Base-by-base conservation (phyloP, 2,329 filamentous ascomycete genomes). In the Trichoderma sp. region DNA sequence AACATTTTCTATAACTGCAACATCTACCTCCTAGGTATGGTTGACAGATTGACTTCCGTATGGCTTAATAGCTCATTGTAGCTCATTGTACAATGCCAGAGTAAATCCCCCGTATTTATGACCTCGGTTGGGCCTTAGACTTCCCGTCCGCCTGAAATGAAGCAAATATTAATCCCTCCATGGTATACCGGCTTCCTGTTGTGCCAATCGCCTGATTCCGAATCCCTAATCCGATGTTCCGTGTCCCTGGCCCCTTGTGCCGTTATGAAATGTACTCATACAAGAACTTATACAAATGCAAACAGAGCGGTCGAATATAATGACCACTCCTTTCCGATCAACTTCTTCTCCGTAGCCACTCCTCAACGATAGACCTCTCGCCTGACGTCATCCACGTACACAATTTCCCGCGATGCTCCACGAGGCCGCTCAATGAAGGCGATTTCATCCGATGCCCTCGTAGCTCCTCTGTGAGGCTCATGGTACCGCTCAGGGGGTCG, bases 401-500 rank as follows among this genome's bases (percentile, higher is more conserved):
- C 79, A 30, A 85, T 80, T 43, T 85, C 84, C 60, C 83, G 83
- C 15, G 81, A 79, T 30, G 80, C 77, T 62, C 80, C 80, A 66
- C 81, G 80, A 18, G 84, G 83, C 60, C 80, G 80, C 73, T 86
- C 85, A 68, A 86, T 80, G 68, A 84, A 87, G 3, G 83, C 78
- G 56, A 85, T 78, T 47, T 84, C 84, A 61, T 83, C 82, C 24
- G 75, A 75, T 47, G 75, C 78, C 63, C 77, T 76, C 64, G 76
- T 64, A 53, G 60, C 69, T 28, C 63, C 72, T 28, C 66, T 71
- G 9, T 73, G 79, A 39, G 81, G 80, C 34, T 83, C 82, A 73
- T 85, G 86, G 71, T 84, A 86, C 65, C 80, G 80, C 70, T 86
- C 84, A 60, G 79, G 78, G 18, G 84, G 83, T 53, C 82, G 82